Percentiles rank a stretch among this genome's conserved stretches.
Conservation (phyloP, 345 rosid species). For the Lepidium didymum region DNA sequence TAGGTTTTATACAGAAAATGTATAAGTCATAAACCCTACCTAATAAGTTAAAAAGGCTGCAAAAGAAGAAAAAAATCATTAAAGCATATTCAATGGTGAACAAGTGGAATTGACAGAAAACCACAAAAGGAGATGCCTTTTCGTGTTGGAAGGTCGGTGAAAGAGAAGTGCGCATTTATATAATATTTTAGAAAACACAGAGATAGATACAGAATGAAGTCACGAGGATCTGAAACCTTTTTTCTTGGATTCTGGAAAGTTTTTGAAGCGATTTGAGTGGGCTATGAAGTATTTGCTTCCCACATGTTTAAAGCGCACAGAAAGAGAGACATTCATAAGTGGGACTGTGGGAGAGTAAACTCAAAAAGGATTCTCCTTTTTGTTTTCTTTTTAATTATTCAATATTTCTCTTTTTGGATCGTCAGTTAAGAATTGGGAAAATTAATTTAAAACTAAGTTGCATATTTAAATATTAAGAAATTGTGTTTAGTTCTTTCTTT, state of each 20-base stretch:
- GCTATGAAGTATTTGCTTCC: slow-evolving; percentile 1
- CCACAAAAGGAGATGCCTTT: slow-evolving; percentile 17
- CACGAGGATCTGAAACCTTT: neutral
- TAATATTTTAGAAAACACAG: neutral
- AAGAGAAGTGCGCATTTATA: slow-evolving; percentile 26
- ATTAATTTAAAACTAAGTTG: too few relatives aligned
- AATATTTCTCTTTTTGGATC: neutral
- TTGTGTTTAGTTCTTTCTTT: too few relatives aligned
- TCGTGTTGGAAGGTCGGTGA: slow-evolving; percentile 30
- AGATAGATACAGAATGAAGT: neutral
- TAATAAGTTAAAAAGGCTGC: slow-evolving; percentile 15
- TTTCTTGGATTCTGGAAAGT: neutral
- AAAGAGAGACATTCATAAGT: neutral
- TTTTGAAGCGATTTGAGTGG: neutral
- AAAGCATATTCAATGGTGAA: slow-evolving; percentile 24
- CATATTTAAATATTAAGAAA: too few relatives aligned
- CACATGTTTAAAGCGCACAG: neutral
- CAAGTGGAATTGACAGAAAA: slow-evolving; percentile 19
- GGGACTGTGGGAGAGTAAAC: neutral
- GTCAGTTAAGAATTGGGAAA: too few relatives aligned
- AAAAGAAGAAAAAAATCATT: slow-evolving; percentile 21
- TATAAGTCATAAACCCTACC: slow-evolving; percentile 14
- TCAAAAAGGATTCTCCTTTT: neutral
- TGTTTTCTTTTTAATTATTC: neutral
- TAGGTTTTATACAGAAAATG: slow-evolving; percentile 3